Evolutionary conservation across 2,329 filamentous ascomycete genomes (phyloP), one percentile per base, ranked within the genome.

Genomic region (Fusarium metavorans): DNA sequence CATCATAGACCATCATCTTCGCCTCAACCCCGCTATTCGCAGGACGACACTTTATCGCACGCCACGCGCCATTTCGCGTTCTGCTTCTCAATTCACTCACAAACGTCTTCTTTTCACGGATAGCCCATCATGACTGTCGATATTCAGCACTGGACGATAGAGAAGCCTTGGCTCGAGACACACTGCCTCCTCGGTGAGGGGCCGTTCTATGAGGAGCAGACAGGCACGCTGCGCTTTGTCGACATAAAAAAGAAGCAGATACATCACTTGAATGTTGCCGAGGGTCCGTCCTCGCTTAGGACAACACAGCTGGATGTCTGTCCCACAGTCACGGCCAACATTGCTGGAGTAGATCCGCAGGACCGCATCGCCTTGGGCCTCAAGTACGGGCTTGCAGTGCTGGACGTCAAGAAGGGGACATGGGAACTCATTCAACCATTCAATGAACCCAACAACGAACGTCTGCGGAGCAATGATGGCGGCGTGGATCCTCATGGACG

Each of bases 191-290:
- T 95, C 34, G 93, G 92, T 73, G 94, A 96, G 83, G 94, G 89
- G 0, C 93, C 93, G 1, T 94, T 91, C 84, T 94, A 91, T 84
- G 93, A 95, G 81, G 85, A 88, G 68, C 84, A 84, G 25, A 90
- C 88, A 60, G 88, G 93, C 81, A 88, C 86, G 56, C 85, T 96
- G 68, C 93, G 94, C 73, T 95, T 95, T 81, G 90, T 95, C 71
- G 95, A 98, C 83, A 95, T 98, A 83, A 93, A 92, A 82, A 91
- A 93, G 80, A 89, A 93, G 80, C 90, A 91, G 71, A 80, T 98
- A 54, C 93, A 97, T 84, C 88, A 89, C 57, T 88, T 97, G 69
- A 88, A 94, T 77, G 86, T 97, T 27, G 80, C 83, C 57, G 85
- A 89, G 68, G 93, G 92, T 0, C 89, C 90, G 18, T 84, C 84